phyloP scores from a whole-genome alignment of 257 asterid species.

The Vinca minor region DNA sequence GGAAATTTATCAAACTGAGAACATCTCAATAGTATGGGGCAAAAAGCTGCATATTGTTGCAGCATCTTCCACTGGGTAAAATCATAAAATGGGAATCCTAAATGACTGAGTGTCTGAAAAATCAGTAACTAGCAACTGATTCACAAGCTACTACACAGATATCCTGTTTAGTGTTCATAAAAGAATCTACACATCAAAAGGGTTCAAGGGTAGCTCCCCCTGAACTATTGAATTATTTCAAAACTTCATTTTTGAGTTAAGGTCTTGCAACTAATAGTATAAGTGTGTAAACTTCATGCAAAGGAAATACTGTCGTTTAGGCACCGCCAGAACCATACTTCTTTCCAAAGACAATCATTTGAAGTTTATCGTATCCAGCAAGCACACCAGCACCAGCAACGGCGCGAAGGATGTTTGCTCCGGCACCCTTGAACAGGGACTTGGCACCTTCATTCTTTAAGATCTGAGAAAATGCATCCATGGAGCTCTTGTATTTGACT shows the following conservation, averaged over 20 bases:
- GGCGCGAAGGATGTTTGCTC: constrained; percentile 38
- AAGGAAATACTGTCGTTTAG: constrained; percentile 4
- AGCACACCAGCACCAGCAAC: constrained; percentile 43
- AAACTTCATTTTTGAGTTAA: constrained; percentile 4
- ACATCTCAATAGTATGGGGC: not conserved
- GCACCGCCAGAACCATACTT: constrained; percentile 40
- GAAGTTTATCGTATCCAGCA: constrained; percentile 37
- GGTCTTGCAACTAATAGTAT: constrained; percentile 1
- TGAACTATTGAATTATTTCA: constrained; percentile 6
- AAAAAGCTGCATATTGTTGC: not conserved
- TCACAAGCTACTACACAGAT: constrained; percentile 2
- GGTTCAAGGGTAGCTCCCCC: not conserved
- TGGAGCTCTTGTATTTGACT: constrained; percentile 35
- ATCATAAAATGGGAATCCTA: not conserved
- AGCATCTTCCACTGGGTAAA: not conserved
- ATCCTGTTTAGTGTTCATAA: not conserved
- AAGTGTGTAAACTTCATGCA: not conserved
- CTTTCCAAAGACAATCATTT: constrained; percentile 30
- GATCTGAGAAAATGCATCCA: constrained; percentile 35
- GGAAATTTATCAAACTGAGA: not conserved
- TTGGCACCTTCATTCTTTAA: constrained; percentile 36
- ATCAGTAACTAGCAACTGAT: constrained; percentile 10
- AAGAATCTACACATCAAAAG: not conserved
- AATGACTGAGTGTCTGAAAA: not conserved
- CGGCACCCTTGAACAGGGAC: constrained; percentile 43